Evolutionary conservation across 1,284 basidiomycete genomes (phyloP).

Genomic region (Singerocomus rubriflavus): DNA sequence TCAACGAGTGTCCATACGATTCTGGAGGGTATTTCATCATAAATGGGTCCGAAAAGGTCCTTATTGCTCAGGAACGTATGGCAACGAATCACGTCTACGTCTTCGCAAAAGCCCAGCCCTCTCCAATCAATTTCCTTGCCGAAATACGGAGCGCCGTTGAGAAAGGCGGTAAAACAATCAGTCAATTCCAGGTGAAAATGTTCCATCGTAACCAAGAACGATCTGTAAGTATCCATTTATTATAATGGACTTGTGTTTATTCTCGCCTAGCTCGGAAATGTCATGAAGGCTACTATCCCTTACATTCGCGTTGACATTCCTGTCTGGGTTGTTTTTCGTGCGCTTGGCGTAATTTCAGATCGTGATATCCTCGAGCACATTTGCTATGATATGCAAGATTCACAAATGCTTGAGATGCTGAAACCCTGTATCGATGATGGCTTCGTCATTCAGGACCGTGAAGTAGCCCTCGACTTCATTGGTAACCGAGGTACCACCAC

Average conservation of each 20-base stretch:
- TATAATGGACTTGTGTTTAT: conserved; percentile 3
- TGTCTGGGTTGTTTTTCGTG: conserved; percentile 98
- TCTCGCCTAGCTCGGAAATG: conserved; percentile 69
- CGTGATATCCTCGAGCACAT: conserved; percentile 98
- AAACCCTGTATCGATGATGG: conserved; percentile 99
- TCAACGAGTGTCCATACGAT: conserved; percentile 98
- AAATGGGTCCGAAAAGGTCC: conserved; percentile 98
- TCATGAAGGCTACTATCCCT: conserved; percentile 96
- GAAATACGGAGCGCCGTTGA: conserved; percentile 98
- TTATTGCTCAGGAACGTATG: conserved; percentile 99
- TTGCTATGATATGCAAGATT: conserved; percentile 96
- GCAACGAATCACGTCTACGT: conserved; percentile 99
- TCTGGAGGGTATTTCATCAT: conserved; percentile 99
- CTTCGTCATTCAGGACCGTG: conserved; percentile 97
- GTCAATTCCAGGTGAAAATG: conserved; percentile 98
- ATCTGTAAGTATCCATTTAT: conserved; percentile 52
- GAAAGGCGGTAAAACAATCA: conserved; percentile 98
- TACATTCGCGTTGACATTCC: conserved; percentile 99
- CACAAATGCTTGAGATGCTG: conserved; percentile 96
- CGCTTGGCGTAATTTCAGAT: conserved; percentile 96
- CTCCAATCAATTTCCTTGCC: conserved; percentile 92
- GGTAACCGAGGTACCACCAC: conserved; percentile 97
- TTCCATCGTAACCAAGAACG: conserved; percentile 88
- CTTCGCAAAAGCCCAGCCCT: conserved; percentile 97
- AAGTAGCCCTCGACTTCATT: conserved; percentile 96